A percentile compares a stretch with the other conserved stretches of the same genome.
These are phyloP conservation scores for Domatiomyces catenatus DNA, from an alignment of 2,329 filamentous ascomycete species.

Conservation along the genomic window DNA sequence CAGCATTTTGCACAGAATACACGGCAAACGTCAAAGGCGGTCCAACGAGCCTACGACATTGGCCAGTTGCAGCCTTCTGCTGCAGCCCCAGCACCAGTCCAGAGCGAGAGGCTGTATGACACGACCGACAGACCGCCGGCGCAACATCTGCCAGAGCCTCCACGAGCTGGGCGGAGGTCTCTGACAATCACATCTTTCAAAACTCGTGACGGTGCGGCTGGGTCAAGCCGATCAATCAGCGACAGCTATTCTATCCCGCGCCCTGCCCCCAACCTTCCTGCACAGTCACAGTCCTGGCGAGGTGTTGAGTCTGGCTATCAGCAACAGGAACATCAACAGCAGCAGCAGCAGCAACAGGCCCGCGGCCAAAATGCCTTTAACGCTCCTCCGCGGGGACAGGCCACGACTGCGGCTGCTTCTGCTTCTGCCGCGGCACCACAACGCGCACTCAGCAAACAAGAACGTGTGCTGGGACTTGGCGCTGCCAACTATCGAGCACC, in stretches of 20 bases:
- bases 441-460: slow-evolving; percentile 13
- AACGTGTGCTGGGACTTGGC: slow-evolving; percentile 11
- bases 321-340: neutral
- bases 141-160: slow-evolving; percentile 7
- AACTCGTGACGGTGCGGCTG: neutral
- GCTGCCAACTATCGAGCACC: neutral
- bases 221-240: slow-evolving; percentile 1
- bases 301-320: neutral
- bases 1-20: slow-evolving; percentile 7
- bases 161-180: slow-evolving; percentile 6
- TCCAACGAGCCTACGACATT: neutral
- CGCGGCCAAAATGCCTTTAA: neutral
- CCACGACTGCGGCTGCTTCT: neutral
- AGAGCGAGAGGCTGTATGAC: slow-evolving; percentile 12
- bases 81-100: neutral
- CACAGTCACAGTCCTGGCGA: neutral
- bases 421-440: slow-evolving; percentile 2
- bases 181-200: slow-evolving; percentile 6
- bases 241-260: slow-evolving; percentile 1
- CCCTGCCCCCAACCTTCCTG: neutral
- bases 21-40: neutral
- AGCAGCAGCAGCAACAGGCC: neutral
- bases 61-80: neutral
- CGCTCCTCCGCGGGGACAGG: neutral
- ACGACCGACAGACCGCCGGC: slow-evolving; percentile 8